phyloP scores from a whole-genome alignment of 1,139 yeast species.

The Eremothecium gossypii region DNA sequence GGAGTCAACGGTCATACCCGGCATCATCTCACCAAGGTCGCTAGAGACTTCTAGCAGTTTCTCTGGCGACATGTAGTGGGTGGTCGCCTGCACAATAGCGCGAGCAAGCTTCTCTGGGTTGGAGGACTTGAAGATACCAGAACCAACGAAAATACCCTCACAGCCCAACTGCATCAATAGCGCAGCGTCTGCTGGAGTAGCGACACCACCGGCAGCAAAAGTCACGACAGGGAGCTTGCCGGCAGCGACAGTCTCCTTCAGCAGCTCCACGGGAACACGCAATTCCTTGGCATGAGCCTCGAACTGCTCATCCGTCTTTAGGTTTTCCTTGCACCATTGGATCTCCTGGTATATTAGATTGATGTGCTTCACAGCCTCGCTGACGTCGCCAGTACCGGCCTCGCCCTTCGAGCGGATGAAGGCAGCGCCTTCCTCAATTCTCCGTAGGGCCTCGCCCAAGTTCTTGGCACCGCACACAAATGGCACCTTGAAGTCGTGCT shows the following conservation, averaged over 20 bases:
- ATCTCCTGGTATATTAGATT: conserved; percentile 52
- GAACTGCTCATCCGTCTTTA: conserved; percentile 40
- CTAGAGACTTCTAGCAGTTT: conserved; percentile 63
- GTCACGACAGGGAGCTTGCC: conserved; percentile 78
- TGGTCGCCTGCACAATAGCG: conserved; percentile 76
- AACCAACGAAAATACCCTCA: conserved; percentile 88
- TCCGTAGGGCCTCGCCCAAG: conserved; percentile 76
- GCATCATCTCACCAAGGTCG: conserved; percentile 46
- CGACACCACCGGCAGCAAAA: conserved; percentile 88
- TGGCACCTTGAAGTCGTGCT: conserved; percentile 57
- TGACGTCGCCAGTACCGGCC: conserved; percentile 84
- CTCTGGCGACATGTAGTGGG: conserved; percentile 58
- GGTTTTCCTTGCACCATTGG: conserved; percentile 29
- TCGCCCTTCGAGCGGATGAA: conserved; percentile 86
- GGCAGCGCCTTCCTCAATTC: conserved; percentile 79
- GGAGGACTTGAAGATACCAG: conserved; percentile 62
- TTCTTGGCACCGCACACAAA: conserved; percentile 83
- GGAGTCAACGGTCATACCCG: conserved; percentile 22
- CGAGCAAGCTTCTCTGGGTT: conserved; percentile 46
- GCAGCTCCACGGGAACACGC: conserved; percentile 50
- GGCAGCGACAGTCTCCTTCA: conserved; percentile 42
- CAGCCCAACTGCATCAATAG: conserved; percentile 86
- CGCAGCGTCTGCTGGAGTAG: conserved; percentile 87
- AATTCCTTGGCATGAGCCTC: conserved; percentile 45
- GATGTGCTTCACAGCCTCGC: conserved; percentile 78